Evolutionary conservation across 1,139 yeast species (phyloP).

Genomic region (Taphrina betulina): DNA sequence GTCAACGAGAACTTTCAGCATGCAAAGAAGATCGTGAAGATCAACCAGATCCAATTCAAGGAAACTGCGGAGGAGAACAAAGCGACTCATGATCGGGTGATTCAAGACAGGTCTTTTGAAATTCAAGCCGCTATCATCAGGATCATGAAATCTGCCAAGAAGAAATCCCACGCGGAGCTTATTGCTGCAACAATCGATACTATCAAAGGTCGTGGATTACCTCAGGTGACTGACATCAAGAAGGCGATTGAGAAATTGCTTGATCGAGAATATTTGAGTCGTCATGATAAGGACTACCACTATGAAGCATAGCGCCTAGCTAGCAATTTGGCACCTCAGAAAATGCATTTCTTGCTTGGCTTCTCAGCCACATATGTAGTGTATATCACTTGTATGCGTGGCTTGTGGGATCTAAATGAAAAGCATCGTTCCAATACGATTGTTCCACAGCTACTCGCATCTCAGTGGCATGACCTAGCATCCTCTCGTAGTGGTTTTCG

Average conservation of each 20-base stretch:
- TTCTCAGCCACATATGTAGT: too few relatives aligned
- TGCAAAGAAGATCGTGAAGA: conserved; percentile 41
- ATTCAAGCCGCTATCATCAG: conserved; percentile 47
- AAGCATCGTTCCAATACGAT: too few relatives aligned
- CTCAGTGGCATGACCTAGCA: too few relatives aligned
- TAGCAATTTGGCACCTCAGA: too few relatives aligned
- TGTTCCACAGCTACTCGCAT: too few relatives aligned
- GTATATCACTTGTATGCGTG: too few relatives aligned
- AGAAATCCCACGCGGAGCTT: conserved; percentile 45
- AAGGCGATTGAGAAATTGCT: conserved; percentile 44
- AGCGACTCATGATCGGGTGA: conserved; percentile 40
- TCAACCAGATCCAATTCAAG: conserved; percentile 44
- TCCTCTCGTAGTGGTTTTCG: too few relatives aligned
- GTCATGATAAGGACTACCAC: conserved; percentile 28
- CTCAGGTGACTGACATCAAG: conserved; percentile 43
- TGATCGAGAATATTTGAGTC: conserved; percentile 42
- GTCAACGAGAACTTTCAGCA: conserved; percentile 44
- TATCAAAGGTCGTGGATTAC: conserved; percentile 42
- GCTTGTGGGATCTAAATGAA: too few relatives aligned
- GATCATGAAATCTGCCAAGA: conserved; percentile 60
- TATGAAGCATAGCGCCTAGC: conserved; percentile 27
- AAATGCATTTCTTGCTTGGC: too few relatives aligned
- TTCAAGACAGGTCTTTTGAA: conserved; percentile 43
- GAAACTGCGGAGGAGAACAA: conserved; percentile 41
- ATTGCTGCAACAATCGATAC: conserved; percentile 42